These are phyloP conservation scores for Curvularia verruculosa DNA, from an alignment of 2,329 filamentous ascomycete genomes.

Conservation along the genomic window DNA sequence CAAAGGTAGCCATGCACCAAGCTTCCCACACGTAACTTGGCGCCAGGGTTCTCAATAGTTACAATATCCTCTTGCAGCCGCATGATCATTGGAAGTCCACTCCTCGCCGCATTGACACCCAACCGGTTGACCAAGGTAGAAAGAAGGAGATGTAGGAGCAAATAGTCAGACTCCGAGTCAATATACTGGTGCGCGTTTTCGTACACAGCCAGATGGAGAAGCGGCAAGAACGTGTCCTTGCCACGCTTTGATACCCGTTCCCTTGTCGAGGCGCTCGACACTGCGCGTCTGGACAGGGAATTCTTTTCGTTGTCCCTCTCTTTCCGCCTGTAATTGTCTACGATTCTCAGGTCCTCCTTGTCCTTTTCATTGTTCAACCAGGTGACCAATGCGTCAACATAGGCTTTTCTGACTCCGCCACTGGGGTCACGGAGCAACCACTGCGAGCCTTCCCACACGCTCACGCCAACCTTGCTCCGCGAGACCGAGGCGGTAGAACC, in stretches of 20 bases:
- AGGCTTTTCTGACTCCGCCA: conserved; percentile 79
- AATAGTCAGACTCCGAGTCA: conserved; percentile 72
- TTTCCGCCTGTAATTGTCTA: conserved; percentile 59
- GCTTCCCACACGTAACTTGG: conserved; percentile 80
- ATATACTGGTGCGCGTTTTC: conserved; percentile 75
- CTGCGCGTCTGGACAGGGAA: conserved; percentile 64
- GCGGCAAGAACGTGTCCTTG: conserved; percentile 75
- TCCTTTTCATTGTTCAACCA: conserved; percentile 87
- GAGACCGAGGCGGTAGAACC: conserved; percentile 61
- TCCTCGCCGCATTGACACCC: conserved; percentile 80
- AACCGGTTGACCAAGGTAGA: conserved; percentile 75
- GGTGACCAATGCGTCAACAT: conserved; percentile 79
- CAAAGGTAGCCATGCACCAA: conserved; percentile 90
- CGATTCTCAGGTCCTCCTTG: conserved; percentile 66
- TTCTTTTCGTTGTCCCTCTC: conserved; percentile 53
- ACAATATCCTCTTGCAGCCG: conserved; percentile 84
- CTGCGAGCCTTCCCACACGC: conserved; percentile 95
- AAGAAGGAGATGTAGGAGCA: conserved; percentile 78
- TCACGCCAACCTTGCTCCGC: conserved; percentile 75
- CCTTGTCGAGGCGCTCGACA: conserved; percentile 69
- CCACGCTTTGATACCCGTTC: conserved; percentile 62
- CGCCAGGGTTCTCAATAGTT: conserved; percentile 66
- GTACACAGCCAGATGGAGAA: conserved; percentile 87
- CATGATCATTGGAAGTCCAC: conserved; percentile 86
- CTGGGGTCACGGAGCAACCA: conserved; percentile 86